These are phyloP conservation scores for Apophysomyces ossiformis DNA, from an alignment of 371 early-diverging fungal genomes.

Conservation along the genomic window DNA sequence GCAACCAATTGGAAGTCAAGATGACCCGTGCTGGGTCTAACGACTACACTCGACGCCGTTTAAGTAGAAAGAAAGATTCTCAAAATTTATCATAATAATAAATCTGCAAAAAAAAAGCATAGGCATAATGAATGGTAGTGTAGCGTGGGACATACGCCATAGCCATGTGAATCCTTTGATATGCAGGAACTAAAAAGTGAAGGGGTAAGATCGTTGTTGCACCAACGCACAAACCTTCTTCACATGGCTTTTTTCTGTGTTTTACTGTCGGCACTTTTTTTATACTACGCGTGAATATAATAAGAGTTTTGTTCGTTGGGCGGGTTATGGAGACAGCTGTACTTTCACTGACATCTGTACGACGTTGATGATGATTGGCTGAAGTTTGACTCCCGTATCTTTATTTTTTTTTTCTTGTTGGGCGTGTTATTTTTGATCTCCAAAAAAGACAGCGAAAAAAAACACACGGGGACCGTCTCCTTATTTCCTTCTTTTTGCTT, in stretches of 20 bases:
- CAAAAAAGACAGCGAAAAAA: constrained; percentile 4
- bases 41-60: not conserved
- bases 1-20: constrained; percentile 49
- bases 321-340: not conserved
- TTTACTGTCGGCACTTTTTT: not conserved
- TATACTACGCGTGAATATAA: not conserved
- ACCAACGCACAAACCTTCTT: constrained; percentile 2
- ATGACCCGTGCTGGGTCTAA: constrained; percentile 30
- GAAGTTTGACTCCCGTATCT: not conserved
- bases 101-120: not conserved
- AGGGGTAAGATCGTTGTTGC: constrained; percentile 6
- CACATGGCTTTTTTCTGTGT: not conserved
- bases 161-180: constrained; percentile 2
- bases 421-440: constrained; percentile 7
- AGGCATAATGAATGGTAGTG: not conserved
- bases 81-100: constrained; percentile 7
- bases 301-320: not conserved
- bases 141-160: constrained; percentile 6
- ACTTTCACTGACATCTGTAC: not conserved
- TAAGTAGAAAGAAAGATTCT: constrained; percentile 5
- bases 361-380: constrained; percentile 2
- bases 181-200: not conserved
- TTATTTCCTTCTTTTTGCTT: not conserved
- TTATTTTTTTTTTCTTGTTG: not conserved
- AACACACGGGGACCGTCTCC: constrained; percentile 10